Conservation (phyloP, 2,329 filamentous ascomycete species). For the Colletotrichum sp. region DNA sequence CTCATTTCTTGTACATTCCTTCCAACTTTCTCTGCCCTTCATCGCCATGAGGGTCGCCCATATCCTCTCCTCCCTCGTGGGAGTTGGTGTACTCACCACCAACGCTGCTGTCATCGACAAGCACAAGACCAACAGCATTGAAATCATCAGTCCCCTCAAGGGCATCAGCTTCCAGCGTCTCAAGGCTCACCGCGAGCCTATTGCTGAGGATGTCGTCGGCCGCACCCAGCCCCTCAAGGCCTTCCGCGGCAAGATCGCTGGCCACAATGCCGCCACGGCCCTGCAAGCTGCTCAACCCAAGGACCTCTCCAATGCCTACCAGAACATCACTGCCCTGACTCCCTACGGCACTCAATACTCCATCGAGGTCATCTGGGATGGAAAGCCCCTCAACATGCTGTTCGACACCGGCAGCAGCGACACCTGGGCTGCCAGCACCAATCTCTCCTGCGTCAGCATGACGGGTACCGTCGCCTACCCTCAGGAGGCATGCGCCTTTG, state of each 20-base stretch:
- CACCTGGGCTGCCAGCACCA: constrained; percentile 49
- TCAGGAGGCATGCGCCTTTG: constrained; percentile 44
- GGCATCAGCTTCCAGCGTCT: constrained; percentile 41
- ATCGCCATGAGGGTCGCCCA: constrained; percentile 13
- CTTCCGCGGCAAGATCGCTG: constrained; percentile 27
- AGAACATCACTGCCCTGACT: constrained; percentile 43
- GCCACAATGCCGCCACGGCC: constrained; percentile 33
- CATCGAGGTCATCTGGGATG: constrained; percentile 44
- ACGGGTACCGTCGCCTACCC: constrained; percentile 31
- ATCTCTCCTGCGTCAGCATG: constrained; percentile 47
- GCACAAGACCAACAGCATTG: constrained; percentile 13
- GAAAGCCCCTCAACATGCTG: constrained; percentile 42
- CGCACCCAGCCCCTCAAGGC: constrained; percentile 38
- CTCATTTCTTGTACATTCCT: constrained; percentile 5
- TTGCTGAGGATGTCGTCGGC: constrained; percentile 30
- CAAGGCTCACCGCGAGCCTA: constrained; percentile 29
- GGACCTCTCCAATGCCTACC: constrained; percentile 25
- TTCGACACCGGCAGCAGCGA: constrained; percentile 59
- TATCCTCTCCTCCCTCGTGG: background rate
- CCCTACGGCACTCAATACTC: constrained; percentile 47
- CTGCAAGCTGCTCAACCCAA: constrained; percentile 23
- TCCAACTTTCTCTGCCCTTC: background rate
- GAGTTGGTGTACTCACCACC: background rate
- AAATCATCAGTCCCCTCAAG: constrained; percentile 39
- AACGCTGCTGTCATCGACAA: background rate